phyloP scores from a whole-genome alignment of 1,139 yeast genomes.

The Blastobotrys elegans region DNA sequence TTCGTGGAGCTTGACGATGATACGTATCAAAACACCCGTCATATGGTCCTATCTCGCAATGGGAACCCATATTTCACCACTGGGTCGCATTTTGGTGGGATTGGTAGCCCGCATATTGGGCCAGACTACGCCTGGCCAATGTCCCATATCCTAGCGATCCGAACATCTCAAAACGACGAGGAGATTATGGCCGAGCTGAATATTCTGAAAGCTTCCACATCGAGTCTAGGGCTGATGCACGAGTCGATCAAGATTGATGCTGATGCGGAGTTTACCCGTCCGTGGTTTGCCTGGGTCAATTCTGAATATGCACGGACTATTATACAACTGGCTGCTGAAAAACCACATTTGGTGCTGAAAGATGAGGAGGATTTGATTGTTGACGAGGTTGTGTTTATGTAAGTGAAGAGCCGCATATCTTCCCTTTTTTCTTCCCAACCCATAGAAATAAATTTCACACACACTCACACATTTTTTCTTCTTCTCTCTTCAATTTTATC shows the following conservation, averaged over 20 bases:
- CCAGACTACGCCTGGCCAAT: conserved; percentile 84
- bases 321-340: conserved; percentile 63
- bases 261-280: conserved; percentile 48
- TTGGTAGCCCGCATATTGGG: conserved; percentile 92
- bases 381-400: not conserved
- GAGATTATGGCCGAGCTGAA: conserved; percentile 55
- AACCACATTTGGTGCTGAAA: conserved; percentile 63
- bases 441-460: not conserved
- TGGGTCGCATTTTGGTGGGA: conserved; percentile 63
- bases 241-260: conserved; percentile 68
- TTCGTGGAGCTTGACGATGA: conserved; percentile 48
- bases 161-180: conserved; percentile 67
- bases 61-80: conserved; percentile 75
- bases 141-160: conserved; percentile 66
- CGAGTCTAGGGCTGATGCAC: conserved; percentile 75
- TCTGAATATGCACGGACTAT: conserved; percentile 86
- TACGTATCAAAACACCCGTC: conserved; percentile 71
- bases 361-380: conserved; percentile 2
- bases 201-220: conserved; percentile 57
- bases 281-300: conserved; percentile 96
- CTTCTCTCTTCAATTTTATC: not conserved
- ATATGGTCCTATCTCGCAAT: conserved; percentile 59
- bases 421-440: not conserved
- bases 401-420: not conserved
- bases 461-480: not conserved